Percentiles rank a stretch among this genome's conserved stretches.
phyloP scores from a whole-genome alignment of 495 filamentous ascomycete genomes.

The Symbiotaphrina buchneri region DNA sequence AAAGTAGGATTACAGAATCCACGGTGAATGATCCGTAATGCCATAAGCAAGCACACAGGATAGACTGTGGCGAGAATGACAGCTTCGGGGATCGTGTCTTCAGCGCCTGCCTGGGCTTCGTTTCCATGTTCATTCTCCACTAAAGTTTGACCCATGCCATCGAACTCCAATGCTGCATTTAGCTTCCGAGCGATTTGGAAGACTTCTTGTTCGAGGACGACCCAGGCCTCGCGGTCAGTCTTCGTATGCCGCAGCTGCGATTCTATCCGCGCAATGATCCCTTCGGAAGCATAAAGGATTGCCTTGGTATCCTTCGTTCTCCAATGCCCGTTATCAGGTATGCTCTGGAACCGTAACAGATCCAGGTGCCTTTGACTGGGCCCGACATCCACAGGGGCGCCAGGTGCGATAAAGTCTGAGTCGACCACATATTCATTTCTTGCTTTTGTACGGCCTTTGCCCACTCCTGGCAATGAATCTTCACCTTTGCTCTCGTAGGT shows the following conservation, averaged over 20 bases:
- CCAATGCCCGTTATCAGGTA: no score
- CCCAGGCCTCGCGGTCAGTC: constrained; percentile 50
- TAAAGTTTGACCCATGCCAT: constrained; percentile 10
- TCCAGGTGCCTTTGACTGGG: no score
- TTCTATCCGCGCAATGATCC: constrained; percentile 19
- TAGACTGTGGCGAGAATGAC: constrained; percentile 42
- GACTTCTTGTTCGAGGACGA: constrained; percentile 42
- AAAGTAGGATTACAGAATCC: constrained; percentile 39
- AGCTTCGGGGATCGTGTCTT: not conserved
- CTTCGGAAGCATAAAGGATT: no score
- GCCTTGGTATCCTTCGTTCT: no score
- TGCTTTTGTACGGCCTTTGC: no score
- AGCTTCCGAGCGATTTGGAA: constrained; percentile 9
- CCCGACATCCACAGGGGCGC: no score
- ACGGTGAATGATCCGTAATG: constrained; percentile 36
- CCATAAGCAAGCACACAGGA: constrained; percentile 36
- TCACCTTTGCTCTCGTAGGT: no score
- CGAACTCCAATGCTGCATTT: constrained; percentile 3
- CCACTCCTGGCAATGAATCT: no score
- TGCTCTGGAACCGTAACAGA: no score
- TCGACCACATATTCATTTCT: no score
- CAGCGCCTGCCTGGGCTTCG: constrained; percentile 2
- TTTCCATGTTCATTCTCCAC: constrained; percentile 2
- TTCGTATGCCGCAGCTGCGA: constrained; percentile 21
- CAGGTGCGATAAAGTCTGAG: no score